Conservation (phyloP, 805 yeast genomes). For the Vanderwaltozyma polyspora region DNA sequence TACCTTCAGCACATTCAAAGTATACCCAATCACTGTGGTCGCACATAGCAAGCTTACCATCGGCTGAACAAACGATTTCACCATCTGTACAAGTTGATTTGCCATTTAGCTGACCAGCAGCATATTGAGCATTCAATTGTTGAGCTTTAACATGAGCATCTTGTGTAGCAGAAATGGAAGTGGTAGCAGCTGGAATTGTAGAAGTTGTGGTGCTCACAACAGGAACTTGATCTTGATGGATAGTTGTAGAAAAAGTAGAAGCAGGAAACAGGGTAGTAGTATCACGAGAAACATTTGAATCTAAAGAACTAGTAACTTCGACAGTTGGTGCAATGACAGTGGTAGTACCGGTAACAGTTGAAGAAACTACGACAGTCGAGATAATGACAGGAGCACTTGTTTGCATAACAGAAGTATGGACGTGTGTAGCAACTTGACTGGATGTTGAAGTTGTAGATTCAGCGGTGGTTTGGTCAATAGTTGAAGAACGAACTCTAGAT, state of each 20-base stretch:
- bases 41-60: conserved; percentile 46
- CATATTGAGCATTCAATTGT: conserved; percentile 36
- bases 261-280: conserved; percentile 3
- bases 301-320: conserved; percentile 1
- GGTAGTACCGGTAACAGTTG: conserved; percentile 1
- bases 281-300: background rate
- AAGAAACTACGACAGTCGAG: conserved; percentile 6
- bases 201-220: background rate
- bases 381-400: background rate
- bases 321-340: conserved; percentile 2
- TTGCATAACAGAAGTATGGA: background rate
- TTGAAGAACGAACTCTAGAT: conserved; percentile 1
- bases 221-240: background rate
- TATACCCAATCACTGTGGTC: conserved; percentile 46
- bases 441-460: conserved; percentile 1
- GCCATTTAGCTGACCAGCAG: conserved; percentile 34
- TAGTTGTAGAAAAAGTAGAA: background rate
- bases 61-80: conserved; percentile 38
- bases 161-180: conserved; percentile 11
- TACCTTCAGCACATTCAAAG: conserved; percentile 49
- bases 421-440: conserved; percentile 2
- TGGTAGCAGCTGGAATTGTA: conserved; percentile 3
- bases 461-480: too few species aligned
- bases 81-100: conserved; percentile 39
- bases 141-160: conserved; percentile 33